Evolutionary conservation across 2,329 filamentous ascomycete genomes (phyloP).

Genomic region (Pseudovirgaria hyperparasitica): DNA sequence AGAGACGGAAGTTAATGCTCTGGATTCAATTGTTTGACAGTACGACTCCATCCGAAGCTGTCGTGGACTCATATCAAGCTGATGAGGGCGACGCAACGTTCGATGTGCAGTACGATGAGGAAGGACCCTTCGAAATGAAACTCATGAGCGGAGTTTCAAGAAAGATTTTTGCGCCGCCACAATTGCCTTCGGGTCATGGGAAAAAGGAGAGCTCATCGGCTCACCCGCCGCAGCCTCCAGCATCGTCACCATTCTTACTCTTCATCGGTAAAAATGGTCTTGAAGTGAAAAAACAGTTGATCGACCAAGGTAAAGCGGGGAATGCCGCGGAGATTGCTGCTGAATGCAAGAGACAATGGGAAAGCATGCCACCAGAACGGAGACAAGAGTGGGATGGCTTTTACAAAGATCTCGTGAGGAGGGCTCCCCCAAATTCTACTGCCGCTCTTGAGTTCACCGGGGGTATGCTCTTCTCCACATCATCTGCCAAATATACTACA

Average conservation of each 20-base stretch:
- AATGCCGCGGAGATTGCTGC: constrained; percentile 27
- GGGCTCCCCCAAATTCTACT: too few species aligned
- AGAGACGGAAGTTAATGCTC: constrained; percentile 50
- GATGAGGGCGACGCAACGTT: constrained; percentile 24
- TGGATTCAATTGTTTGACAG: constrained; percentile 54
- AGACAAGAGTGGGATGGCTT: constrained; percentile 11
- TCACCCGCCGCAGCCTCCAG: constrained; percentile 26
- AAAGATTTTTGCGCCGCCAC: constrained; percentile 6
- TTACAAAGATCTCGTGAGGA: too few species aligned
- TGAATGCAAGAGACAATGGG: constrained; percentile 27
- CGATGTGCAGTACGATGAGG: constrained; percentile 13
- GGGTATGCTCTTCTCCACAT: too few species aligned
- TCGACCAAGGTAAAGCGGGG: constrained; percentile 22
- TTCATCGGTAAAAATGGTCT: constrained; percentile 26
- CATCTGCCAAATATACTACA: constrained; percentile 21
- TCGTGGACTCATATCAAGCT: constrained; percentile 22
- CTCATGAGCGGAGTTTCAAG: constrained; percentile 12
- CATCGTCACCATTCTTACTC: constrained; percentile 26
- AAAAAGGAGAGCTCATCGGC: too few species aligned
- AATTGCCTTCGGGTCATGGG: constrained; percentile 19
- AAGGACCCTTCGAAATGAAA: constrained; percentile 5
- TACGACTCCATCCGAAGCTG: constrained; percentile 30
- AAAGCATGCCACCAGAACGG: constrained; percentile 24
- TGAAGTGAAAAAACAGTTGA: constrained; percentile 24
- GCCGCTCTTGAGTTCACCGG: too few species aligned